phyloP scores from a whole-genome alignment of 129 eudicot genomes.

The Pittosporum tobira region DNA sequence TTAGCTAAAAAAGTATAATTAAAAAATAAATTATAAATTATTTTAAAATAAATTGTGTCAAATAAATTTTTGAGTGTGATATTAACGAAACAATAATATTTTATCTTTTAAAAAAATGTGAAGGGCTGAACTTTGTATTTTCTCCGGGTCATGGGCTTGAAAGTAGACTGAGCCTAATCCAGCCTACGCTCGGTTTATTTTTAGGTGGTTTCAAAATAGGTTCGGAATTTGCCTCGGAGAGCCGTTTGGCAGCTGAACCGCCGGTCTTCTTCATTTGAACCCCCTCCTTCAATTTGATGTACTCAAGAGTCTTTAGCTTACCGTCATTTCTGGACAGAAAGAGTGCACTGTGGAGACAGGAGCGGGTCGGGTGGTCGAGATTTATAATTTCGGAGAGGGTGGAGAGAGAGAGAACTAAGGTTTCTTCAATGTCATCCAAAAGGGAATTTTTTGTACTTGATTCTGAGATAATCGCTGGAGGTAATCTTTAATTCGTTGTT shows the following conservation, averaged over 20 bases:
- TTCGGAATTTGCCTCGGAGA: neutral
- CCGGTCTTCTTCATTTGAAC: neutral
- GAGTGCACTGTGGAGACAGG: neutral
- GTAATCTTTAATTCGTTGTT: neutral
- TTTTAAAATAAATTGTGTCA: no score
- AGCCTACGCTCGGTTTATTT: no score
- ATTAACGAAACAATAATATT: no score
- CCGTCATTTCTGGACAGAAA: neutral
- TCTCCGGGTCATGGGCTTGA: neutral
- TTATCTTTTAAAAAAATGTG: no score
- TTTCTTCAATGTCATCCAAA: slow-evolving; percentile 17
- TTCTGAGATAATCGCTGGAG: slow-evolving; percentile 13
- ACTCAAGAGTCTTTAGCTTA: neutral
- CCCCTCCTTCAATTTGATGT: neutral
- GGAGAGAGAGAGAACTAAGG: neutral
- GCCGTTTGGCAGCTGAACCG: slow-evolving; percentile 1
- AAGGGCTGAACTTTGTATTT: neutral
- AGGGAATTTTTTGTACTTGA: slow-evolving; percentile 12
- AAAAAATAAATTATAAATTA: no score
- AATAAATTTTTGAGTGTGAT: neutral
- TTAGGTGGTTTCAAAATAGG: neutral
- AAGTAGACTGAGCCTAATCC: no score
- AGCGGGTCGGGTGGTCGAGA: neutral
- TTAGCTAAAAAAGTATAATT: no score
- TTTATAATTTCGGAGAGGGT: neutral